phyloP scores from a whole-genome alignment of 352 stramenopile genomes.

The Thraustotheca clavata region DNA sequence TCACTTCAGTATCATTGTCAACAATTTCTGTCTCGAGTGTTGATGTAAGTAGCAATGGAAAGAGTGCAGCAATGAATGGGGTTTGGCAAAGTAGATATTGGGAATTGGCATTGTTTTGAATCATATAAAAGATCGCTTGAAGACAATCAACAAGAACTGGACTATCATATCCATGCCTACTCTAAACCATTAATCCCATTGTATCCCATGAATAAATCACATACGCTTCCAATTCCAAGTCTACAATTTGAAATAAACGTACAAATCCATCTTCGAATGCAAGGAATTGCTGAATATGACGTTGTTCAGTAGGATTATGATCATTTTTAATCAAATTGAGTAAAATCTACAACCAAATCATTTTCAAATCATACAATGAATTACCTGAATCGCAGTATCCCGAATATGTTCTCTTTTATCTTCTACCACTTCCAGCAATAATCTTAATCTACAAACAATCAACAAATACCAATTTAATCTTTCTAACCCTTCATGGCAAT shows the following conservation, averaged over 20 bases:
- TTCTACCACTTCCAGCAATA: slow-evolving; percentile 63
- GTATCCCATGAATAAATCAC: neutral
- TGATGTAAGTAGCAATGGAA: slow-evolving; percentile 37
- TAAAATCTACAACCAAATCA: slow-evolving; percentile 40
- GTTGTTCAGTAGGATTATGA: slow-evolving; percentile 32
- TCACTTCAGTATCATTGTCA: slow-evolving; percentile 23
- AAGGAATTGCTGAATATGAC: slow-evolving; percentile 63
- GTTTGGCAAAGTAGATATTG: slow-evolving; percentile 62
- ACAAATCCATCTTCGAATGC: slow-evolving; percentile 74
- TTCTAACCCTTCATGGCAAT: slow-evolving; percentile 11
- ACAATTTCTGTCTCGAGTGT: slow-evolving; percentile 8
- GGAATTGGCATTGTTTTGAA: slow-evolving; percentile 69
- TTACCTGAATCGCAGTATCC: slow-evolving; percentile 47
- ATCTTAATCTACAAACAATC: slow-evolving; percentile 58
- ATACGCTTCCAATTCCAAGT: slow-evolving; percentile 50
- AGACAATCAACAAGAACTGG: slow-evolving; percentile 60
- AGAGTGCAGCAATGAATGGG: slow-evolving; percentile 36
- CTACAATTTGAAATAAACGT: slow-evolving; percentile 59
- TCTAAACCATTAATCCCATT: neutral
- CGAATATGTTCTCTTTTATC: slow-evolving; percentile 77
- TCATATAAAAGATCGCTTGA: slow-evolving; percentile 74
- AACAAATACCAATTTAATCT: slow-evolving; percentile 41
- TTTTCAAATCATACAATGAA: no score
- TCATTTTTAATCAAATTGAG: slow-evolving; percentile 51
- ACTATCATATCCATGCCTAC: slow-evolving; percentile 28